These are phyloP conservation scores for Carex arenaria DNA, from an alignment of 202 grass and related monocot species.

Conservation along the genomic window DNA sequence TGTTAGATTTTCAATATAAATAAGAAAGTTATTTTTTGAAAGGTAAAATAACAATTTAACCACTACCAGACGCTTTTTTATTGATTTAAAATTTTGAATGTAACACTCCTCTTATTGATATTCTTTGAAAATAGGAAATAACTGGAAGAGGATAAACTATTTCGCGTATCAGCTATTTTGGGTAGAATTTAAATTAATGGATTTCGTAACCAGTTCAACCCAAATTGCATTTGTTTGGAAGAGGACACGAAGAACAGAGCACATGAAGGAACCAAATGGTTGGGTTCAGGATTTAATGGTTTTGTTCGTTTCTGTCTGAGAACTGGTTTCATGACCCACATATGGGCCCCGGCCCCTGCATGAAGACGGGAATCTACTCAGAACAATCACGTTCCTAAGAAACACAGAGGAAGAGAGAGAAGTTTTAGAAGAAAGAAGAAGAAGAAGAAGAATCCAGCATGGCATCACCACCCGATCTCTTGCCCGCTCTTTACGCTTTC, in stretches of 20 bases:
- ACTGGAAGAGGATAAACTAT: not conserved
- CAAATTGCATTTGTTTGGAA: constrained; percentile 7
- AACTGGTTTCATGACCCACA: constrained; percentile 5
- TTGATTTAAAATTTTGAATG: not conserved
- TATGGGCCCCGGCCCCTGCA: not conserved
- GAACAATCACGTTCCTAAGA: constrained; percentile 31
- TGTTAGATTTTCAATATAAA: not conserved
- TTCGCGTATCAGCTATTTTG: not conserved
- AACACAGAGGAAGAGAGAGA: constrained; percentile 15
- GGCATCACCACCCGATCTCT: constrained; percentile 19
- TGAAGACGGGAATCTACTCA: constrained; percentile 32
- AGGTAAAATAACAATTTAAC: not conserved
- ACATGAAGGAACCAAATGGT: constrained; percentile 18
- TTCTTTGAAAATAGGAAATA: too few relatives aligned
- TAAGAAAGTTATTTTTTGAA: not conserved
- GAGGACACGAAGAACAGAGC: constrained; percentile 12
- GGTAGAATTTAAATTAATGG: not conserved
- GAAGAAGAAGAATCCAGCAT: constrained; percentile 14
- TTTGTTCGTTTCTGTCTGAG: constrained; percentile 31
- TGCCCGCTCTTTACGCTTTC: constrained; percentile 26
- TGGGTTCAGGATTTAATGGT: constrained; percentile 34
- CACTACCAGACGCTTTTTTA: not conserved
- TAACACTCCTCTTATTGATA: too few relatives aligned
- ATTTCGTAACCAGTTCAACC: not conserved
- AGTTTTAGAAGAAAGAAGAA: not conserved